These are phyloP conservation scores for Raphanus hybrid DNA, from an alignment of 441 rosid genomes.

Conservation along the genomic window DNA sequence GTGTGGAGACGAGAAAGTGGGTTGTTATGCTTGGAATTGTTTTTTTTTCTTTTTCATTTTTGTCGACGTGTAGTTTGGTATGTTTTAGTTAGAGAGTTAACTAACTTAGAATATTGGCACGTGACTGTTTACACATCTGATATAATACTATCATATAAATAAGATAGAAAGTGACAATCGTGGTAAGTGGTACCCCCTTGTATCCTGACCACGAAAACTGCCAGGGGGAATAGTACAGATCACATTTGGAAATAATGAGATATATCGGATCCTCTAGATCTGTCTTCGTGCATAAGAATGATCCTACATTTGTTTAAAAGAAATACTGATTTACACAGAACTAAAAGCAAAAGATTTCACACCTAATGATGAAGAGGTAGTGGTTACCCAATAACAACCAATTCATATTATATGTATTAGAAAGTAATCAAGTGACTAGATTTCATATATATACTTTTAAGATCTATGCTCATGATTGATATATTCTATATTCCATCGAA, in stretches of 20 bases:
- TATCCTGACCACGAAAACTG: not conserved
- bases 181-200: not conserved
- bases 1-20: no score
- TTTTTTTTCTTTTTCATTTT: not conserved
- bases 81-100: slow-evolving; percentile 3
- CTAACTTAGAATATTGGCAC: not conserved
- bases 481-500: not conserved
- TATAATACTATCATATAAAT: not conserved
- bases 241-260: not conserved
- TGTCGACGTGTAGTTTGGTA: not conserved
- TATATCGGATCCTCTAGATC: not conserved
- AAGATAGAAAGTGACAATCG: not conserved
- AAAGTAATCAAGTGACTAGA: not conserved
- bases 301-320: not conserved
- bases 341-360: no score
- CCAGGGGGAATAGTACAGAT: not conserved
- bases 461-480: not conserved
- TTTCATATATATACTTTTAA: not conserved
- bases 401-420: not conserved
- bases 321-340: not conserved
- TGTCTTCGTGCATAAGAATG: not conserved
- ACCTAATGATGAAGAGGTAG: no score
- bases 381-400: no score
- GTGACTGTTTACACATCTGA: not conserved
- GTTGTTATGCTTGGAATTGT: no score